These are phyloP conservation scores for Xylaria acuta DNA, from an alignment of 495 filamentous ascomycete species.

Conservation along the genomic window DNA sequence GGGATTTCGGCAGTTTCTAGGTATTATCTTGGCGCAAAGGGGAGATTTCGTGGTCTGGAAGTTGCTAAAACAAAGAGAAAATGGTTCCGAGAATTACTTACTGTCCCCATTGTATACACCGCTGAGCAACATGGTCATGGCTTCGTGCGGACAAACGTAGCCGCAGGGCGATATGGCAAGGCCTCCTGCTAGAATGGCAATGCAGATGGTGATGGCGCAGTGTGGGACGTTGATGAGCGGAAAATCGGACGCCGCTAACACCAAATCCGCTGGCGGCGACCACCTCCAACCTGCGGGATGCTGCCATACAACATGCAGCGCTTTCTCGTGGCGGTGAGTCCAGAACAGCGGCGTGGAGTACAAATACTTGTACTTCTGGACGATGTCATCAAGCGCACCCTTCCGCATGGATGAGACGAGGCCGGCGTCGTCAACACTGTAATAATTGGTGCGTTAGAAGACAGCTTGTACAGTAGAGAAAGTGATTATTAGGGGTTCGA, in stretches of 20 bases:
- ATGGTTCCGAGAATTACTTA: not conserved
- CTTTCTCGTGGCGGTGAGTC: constrained; percentile 7
- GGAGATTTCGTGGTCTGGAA: not conserved
- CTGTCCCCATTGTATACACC: not conserved
- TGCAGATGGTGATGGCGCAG: not conserved
- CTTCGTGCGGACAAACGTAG: not conserved
- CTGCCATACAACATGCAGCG: not conserved
- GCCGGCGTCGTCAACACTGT: not conserved
- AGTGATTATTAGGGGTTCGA: not conserved
- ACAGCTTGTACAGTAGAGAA: not conserved
- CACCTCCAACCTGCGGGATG: not conserved
- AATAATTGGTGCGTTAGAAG: not conserved
- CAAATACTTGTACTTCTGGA: not conserved
- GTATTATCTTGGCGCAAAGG: too few species aligned
- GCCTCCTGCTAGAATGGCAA: not conserved
- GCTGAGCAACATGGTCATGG: not conserved
- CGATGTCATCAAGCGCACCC: not conserved
- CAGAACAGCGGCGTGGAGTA: not conserved
- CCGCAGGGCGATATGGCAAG: not conserved
- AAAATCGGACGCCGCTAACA: not conserved
- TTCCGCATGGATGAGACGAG: not conserved
- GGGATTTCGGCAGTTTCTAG: not conserved
- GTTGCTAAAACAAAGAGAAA: too few species aligned
- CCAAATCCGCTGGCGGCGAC: not conserved
- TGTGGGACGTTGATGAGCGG: not conserved